phyloP scores from a whole-genome alignment of 345 rosid species.

The Pelargonium nanum region DNA sequence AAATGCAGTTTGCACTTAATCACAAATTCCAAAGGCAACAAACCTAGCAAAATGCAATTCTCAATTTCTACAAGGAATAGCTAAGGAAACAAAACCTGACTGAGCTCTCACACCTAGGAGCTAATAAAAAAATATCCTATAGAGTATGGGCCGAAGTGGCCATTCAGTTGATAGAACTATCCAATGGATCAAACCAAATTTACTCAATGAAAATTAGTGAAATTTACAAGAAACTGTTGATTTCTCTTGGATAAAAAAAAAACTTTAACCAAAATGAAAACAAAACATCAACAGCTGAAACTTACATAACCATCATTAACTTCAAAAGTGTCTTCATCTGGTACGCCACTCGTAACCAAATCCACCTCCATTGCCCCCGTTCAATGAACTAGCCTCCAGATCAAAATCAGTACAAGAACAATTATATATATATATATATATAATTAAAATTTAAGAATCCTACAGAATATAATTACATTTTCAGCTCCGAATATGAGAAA shows the following conservation, averaged over 20 bases:
- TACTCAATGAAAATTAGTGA: neutral
- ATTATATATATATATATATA: neutral
- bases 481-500: neutral
- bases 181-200: neutral
- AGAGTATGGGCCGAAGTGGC: too few relatives aligned
- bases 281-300: conserved; percentile 8
- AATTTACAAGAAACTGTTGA: neutral
- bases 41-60: neutral
- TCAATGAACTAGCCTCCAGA: conserved; percentile 2
- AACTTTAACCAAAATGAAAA: neutral
- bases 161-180: too few relatives aligned
- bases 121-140: neutral
- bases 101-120: neutral
- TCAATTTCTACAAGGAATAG: neutral
- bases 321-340: conserved; percentile 51
- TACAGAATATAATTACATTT: too few relatives aligned
- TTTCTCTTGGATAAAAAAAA: neutral
- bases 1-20: neutral
- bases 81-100: neutral
- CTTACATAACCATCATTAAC: conserved; percentile 43
- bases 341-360: conserved; percentile 33
- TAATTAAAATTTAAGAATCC: neutral
- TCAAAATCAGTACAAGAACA: conserved; percentile 1
- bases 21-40: neutral
- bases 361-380: conserved; percentile 50